Conservation (phyloP, 1,284 basidiomycete species). For the Apiotrichum sp. region DNA sequence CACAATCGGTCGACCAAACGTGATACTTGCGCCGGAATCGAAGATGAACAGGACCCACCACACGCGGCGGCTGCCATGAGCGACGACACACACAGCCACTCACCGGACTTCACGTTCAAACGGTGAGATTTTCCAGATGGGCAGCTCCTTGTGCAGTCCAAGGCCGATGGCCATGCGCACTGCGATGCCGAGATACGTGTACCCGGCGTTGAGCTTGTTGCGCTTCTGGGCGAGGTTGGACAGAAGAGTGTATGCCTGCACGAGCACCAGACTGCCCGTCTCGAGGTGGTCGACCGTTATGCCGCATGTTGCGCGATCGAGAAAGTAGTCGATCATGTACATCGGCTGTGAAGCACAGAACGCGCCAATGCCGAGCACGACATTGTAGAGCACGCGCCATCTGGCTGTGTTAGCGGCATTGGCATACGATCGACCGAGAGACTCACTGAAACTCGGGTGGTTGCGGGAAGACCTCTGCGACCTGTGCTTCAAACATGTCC, state of each 20-base stretch:
- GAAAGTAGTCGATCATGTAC: conserved; percentile 20
- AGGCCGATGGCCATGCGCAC: conserved; percentile 31
- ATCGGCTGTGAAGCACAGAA: conserved; percentile 21
- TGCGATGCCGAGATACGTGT: conserved; percentile 26
- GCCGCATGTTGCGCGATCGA: conserved; percentile 15
- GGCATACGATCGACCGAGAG: background rate
- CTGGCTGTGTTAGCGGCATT: background rate
- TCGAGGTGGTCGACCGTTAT: conserved; percentile 22
- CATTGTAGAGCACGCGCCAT: conserved; percentile 20
- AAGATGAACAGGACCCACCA: conserved; percentile 31
- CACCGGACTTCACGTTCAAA: conserved; percentile 27
- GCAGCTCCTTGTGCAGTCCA: conserved; percentile 28
- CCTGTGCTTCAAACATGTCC: conserved; percentile 25
- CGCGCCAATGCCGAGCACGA: conserved; percentile 22
- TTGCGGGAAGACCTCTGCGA: conserved; percentile 19
- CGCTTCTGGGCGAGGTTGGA: conserved; percentile 28
- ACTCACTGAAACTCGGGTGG: conserved; percentile 17
- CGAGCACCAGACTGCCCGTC: conserved; percentile 20
- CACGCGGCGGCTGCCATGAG: conserved; percentile 14
- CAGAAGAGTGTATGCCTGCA: conserved; percentile 27
- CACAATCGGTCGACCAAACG: conserved; percentile 28
- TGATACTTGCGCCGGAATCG: conserved; percentile 24
- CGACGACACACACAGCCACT: background rate
- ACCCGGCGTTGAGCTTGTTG: conserved; percentile 24
- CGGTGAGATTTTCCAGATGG: conserved; percentile 19